Evolutionary conservation across 805 yeast genomes (phyloP), one percentile per base, ranked within the genome.

Genomic region (Saccharomyces kudriavzevii): DNA sequence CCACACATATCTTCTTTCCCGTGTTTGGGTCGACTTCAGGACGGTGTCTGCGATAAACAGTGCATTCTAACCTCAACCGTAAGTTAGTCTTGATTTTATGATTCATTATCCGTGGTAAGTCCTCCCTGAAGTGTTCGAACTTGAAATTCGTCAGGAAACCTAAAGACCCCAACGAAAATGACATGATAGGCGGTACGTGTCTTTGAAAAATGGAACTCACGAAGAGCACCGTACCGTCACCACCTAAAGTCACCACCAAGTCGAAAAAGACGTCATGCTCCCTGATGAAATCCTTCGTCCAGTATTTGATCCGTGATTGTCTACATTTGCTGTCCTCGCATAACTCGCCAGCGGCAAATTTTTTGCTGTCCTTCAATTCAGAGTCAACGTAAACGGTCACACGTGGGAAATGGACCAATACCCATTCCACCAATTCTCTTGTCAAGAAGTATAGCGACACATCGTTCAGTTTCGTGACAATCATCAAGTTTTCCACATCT

Each of bases 171-270:
- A 94, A 74, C 0, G 96, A 81, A 69, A 90, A 92, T 20, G 95
- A 82, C 59, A 94, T 76, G 1, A 92, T 88, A 0, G 99, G 99
- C 0, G 99, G 99, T 1, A 91, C 97, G 49, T 80, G 78, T 54
- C 79, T 74, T 70, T 87, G 95, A 70, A 94, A 94, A 45, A 90
- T 74, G 53, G 94, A 85, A 1, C 96, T 89, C 0, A 92, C 92
- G 63, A 86, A 86, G 9, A 92, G 73, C 49, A 92, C 96, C 0
- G 99, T 94, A 8, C 99, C 98, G 66, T 94, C 99, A 17, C 99
- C 99, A 25, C 99, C 99, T 8, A 94, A 74, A 0, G 98, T 89
- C 47, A 92, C 81, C 2, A 89, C 84, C 55, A 91, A 73, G 67
- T 92, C 98, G 58, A 83, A 80, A 48, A 74, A 62, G 35, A 78